A percentile compares a stretch with the other conserved stretches of the same genome.
Evolutionary conservation across 176 grass and related monocot genomes (phyloP).

Genomic region (Cymbopogon citratus): DNA sequence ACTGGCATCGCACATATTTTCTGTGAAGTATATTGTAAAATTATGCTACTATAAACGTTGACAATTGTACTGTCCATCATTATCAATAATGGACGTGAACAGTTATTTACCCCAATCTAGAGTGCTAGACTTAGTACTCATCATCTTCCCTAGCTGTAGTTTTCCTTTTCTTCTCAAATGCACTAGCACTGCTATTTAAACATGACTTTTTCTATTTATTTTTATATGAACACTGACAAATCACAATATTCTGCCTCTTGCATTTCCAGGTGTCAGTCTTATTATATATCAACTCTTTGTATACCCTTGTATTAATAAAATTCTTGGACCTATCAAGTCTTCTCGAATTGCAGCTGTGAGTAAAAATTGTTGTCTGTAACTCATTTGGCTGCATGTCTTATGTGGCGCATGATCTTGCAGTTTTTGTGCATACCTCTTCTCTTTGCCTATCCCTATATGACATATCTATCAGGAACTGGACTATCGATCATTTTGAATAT

Average conservation of each 20-base stretch:
- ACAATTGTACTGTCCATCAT: too few relatives aligned
- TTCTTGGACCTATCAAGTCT: slow-evolving; percentile 44
- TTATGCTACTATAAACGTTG: too few relatives aligned
- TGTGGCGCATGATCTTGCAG: slow-evolving; percentile 21
- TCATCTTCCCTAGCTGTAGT: too few relatives aligned
- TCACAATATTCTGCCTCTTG: not conserved
- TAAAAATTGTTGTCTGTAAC: slow-evolving; percentile 14
- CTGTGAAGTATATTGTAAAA: too few relatives aligned
- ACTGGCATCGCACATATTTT: too few relatives aligned
- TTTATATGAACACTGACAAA: not conserved
- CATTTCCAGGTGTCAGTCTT: slow-evolving; percentile 53
- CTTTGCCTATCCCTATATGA: slow-evolving; percentile 58
- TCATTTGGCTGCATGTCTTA: slow-evolving; percentile 5
- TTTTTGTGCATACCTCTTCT: slow-evolving; percentile 49
- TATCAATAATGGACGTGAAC: too few relatives aligned
- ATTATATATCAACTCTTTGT: slow-evolving; percentile 62
- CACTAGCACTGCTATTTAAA: not conserved
- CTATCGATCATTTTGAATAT: slow-evolving; percentile 40
- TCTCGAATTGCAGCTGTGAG: slow-evolving; percentile 54
- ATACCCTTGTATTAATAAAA: slow-evolving; percentile 51
- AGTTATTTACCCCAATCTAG: too few relatives aligned
- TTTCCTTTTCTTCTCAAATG: too few relatives aligned
- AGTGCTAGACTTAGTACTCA: too few relatives aligned
- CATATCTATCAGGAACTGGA: slow-evolving; percentile 44
- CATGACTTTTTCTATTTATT: not conserved